Base-by-base conservation (phyloP, 306 rosid species). In the Casuarina cunninghamiana region DNA sequence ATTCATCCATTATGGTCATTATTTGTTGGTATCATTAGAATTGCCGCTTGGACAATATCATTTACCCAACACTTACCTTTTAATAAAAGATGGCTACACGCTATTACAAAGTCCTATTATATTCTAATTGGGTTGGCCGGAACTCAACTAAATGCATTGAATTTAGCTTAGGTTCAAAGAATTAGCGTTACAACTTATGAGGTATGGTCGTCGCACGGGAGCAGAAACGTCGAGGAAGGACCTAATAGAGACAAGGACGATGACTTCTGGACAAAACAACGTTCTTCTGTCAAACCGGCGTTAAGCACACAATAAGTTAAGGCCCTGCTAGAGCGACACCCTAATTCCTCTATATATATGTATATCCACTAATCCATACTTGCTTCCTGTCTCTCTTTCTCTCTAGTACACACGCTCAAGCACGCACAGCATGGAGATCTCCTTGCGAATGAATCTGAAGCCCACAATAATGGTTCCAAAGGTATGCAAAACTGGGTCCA, bases 381-480 rank as follows among this genome's bases (percentile, higher is more conserved):
- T 38, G 44, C 58, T 44, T 67, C 54, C 77, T 73, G 67, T 55
- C 70, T 57, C 53, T 19, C 32, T 63, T 3, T 32, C 35, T 45
- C 42, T 16, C 44, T 53, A 74, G 32, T 44, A 5, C 39, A 60
- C 37, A n/a, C 39, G 26, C 38, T 26, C 53, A 38, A 12, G 35
- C 49, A 6, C 6, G 38, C 2, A 71, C 10, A 45, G 19, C 65
- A 80, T 77, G 85, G 81, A 72, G 61, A 66, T 76, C 54, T 80
- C 73, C 21, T 58, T 80, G 77, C 72, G 69, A 61, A 54, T 46
- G 45, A 80, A 77, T 69, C 66, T 60, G 46, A 65, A 54, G n/a
- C 19, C 42, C 7, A 46, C 72, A 7, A 38, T 10, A 17, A 65
- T 76, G 45, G 63, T 67, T 26, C 58, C 51, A 46, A 50, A 3